A percentile compares a stretch with the other conserved stretches of the same genome.
Evolutionary conservation across 768 basidiomycete genomes (phyloP).

Genomic region (Tylopilus vinaceipallidus): DNA sequence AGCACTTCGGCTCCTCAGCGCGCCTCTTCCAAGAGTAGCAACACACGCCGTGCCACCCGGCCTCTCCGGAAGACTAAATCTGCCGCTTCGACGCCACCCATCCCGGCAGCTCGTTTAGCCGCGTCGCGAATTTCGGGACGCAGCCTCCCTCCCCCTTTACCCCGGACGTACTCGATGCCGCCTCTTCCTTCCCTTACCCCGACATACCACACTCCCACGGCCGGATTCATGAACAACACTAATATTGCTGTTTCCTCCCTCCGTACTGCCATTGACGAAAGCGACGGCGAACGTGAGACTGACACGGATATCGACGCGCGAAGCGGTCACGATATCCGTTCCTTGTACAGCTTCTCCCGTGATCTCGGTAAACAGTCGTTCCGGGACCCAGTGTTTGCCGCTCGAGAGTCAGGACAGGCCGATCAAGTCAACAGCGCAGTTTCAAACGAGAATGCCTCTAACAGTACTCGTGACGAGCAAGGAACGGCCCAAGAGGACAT

Average conservation of each 20-base stretch:
- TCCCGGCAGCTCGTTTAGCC: slow-evolving; percentile 32
- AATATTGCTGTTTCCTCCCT: slow-evolving; percentile 37
- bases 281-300: slow-evolving; percentile 33
- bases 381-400: slow-evolving; percentile 24
- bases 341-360: slow-evolving; percentile 34
- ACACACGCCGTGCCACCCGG: slow-evolving; percentile 28
- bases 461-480: slow-evolving; percentile 14
- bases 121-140: slow-evolving; percentile 34
- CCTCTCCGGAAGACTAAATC: slow-evolving; percentile 36
- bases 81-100: slow-evolving; percentile 35
- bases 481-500: slow-evolving; percentile 1
- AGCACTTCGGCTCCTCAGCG: slow-evolving; percentile 24
- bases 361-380: slow-evolving; percentile 28
- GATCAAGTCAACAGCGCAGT: slow-evolving; percentile 24
- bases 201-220: slow-evolving; percentile 26
- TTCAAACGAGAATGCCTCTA: slow-evolving; percentile 11
- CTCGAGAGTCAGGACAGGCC: slow-evolving; percentile 19
- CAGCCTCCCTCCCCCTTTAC: slow-evolving; percentile 28
- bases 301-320: slow-evolving; percentile 32
- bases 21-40: slow-evolving; percentile 20
- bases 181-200: slow-evolving; percentile 30
- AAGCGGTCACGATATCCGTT: slow-evolving; percentile 27
- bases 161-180: slow-evolving; percentile 34
- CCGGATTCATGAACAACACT: slow-evolving; percentile 35
- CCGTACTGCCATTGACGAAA: slow-evolving; percentile 35